Conservation (phyloP, 1,139 yeast genomes). For the Scheffersomyces parashehatae region DNA sequence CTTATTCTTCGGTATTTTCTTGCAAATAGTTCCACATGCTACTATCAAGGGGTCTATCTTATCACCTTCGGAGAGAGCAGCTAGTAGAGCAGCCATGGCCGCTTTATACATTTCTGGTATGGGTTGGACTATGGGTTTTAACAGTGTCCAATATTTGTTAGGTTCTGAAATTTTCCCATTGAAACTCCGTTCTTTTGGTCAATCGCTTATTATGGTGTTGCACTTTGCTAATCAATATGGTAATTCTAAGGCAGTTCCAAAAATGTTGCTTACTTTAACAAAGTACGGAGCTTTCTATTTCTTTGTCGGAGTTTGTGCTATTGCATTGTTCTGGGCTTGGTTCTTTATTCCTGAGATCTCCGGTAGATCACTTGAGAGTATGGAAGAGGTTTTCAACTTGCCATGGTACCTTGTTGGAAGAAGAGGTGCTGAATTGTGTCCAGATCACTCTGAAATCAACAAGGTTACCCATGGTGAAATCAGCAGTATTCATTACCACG, state of each 20-base stretch:
- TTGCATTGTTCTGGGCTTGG: constrained; percentile 21
- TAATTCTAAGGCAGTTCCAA: constrained; percentile 24
- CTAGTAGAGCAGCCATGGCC: constrained; percentile 21
- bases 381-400: constrained; percentile 26
- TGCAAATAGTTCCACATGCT: constrained; percentile 21
- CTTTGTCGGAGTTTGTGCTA: constrained; percentile 16
- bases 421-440: constrained; percentile 22
- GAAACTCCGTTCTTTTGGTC: constrained; percentile 23
- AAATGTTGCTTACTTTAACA: constrained; percentile 21
- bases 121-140: constrained; percentile 28
- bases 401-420: constrained; percentile 27
- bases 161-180: constrained; percentile 25
- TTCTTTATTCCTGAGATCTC: constrained; percentile 25
- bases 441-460: constrained; percentile 22
- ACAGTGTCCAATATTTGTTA: constrained; percentile 22
- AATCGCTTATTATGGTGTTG: constrained; percentile 22
- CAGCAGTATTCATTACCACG: constrained; percentile 6
- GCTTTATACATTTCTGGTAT: constrained; percentile 22
- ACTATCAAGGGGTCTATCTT: constrained; percentile 11
- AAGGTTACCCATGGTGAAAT: constrained; percentile 11
- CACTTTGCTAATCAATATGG: constrained; percentile 27
- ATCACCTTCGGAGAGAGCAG: constrained; percentile 14
- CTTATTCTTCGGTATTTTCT: constrained; percentile 22
- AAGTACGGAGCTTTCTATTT: constrained; percentile 21
- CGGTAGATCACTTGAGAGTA: constrained; percentile 25